A percentile compares a stretch with the other conserved stretches of the same genome.
Evolutionary conservation across 1,284 basidiomycete genomes (phyloP).

Genomic region (Neolentinus lepideus): DNA sequence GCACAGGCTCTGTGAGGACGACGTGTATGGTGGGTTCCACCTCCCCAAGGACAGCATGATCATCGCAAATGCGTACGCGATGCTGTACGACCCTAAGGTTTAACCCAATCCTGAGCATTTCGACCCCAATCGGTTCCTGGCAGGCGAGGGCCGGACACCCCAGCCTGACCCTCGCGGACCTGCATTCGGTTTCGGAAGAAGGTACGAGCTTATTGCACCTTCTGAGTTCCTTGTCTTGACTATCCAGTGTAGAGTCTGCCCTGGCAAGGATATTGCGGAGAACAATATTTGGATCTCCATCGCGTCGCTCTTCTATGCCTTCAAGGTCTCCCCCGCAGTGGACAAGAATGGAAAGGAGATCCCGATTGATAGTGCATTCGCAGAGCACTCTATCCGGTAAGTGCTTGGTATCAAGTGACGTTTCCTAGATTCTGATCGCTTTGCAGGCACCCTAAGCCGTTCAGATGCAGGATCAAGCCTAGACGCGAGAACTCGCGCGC

Average conservation of each 20-base stretch:
- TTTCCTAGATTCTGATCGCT: background rate
- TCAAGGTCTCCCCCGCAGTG: background rate
- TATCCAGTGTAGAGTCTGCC: background rate
- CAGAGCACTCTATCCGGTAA: background rate
- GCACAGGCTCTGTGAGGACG: constrained; percentile 9
- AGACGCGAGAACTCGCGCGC: background rate
- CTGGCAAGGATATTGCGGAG: background rate
- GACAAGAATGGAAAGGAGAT: background rate
- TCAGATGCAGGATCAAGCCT: background rate
- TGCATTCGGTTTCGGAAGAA: background rate
- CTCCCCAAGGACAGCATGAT: constrained; percentile 4
- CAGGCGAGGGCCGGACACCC: background rate
- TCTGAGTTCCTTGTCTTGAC: background rate
- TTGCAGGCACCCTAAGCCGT: background rate
- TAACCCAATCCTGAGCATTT: constrained; percentile 15
- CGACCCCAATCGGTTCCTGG: constrained; percentile 18
- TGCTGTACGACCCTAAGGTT: constrained; percentile 13
- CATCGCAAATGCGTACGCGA: constrained; percentile 8
- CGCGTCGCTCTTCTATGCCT: background rate
- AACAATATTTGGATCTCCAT: background rate
- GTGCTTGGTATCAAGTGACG: background rate
- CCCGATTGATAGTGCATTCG: background rate
- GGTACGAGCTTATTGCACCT: background rate
- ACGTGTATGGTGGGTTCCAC: constrained; percentile 9
- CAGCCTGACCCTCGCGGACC: background rate